Evolutionary conservation across 192 early-diverging fungal species (phyloP).

Genomic region (Cladochytrium replicatum): DNA sequence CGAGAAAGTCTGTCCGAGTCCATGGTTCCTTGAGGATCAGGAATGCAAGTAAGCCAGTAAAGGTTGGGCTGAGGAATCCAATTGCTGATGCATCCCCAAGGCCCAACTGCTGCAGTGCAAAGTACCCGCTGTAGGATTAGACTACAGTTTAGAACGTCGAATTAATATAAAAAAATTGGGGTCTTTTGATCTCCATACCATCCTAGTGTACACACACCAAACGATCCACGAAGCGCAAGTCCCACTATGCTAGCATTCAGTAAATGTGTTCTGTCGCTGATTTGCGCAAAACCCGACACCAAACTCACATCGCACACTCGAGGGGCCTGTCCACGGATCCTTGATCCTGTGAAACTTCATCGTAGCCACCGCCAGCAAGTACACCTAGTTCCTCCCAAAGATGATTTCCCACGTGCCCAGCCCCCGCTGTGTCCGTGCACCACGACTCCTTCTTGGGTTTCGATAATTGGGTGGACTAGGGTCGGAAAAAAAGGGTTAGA

Average conservation of each 20-base stretch:
- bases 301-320: constrained; percentile 4
- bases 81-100: constrained; percentile 20
- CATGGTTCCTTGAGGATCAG: constrained; percentile 17
- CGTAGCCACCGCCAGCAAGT: constrained; percentile 2
- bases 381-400: constrained; percentile 9
- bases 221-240: not conserved
- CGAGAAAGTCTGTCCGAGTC: constrained; percentile 7
- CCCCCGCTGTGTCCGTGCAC: no score
- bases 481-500: no score
- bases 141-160: constrained; percentile 8
- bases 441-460: no score
- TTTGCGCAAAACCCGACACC: constrained; percentile 1
- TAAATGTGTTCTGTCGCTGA: not conserved
- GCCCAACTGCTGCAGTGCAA: constrained; percentile 10
- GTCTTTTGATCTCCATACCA: constrained; percentile 3
- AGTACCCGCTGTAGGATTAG: constrained; percentile 11
- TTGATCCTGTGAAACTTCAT: constrained; percentile 11
- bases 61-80: constrained; percentile 18
- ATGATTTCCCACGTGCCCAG: constrained; percentile 17
- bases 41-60: constrained; percentile 18
- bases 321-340: constrained; percentile 8
- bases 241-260: not conserved
- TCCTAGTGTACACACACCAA: not conserved
- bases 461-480: no score
- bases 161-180: constrained; percentile 3